phyloP scores from a whole-genome alignment of 306 rosid species.

The Dryas alaskensis region DNA sequence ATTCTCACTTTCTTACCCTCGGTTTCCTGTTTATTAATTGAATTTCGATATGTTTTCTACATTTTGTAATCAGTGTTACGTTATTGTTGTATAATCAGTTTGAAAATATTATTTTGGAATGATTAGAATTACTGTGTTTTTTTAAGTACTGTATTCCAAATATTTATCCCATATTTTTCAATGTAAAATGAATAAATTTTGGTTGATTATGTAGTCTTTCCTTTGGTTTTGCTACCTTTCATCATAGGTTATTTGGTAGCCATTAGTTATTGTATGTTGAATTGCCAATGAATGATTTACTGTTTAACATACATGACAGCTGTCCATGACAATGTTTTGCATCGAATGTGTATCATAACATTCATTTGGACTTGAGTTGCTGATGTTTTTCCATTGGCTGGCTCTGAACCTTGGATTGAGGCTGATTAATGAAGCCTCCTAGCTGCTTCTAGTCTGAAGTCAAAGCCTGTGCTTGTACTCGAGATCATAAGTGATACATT shows the following conservation, averaged over 20 bases:
- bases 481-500: not conserved
- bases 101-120: not conserved
- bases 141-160: not conserved
- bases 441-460: not conserved
- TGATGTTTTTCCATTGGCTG: not conserved
- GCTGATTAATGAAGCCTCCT: not conserved
- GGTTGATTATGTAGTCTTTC: not conserved
- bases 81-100: not conserved
- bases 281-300: not conserved
- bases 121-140: not conserved
- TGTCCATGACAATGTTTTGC: not conserved
- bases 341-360: not conserved
- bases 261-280: not conserved
- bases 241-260: not conserved
- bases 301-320: not conserved
- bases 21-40: slow-evolving; percentile 8
- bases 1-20: not conserved
- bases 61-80: not conserved
- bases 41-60: not conserved
- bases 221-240: not conserved
- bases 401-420: not conserved
- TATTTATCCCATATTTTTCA: not conserved
- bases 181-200: not conserved
- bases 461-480: not conserved
- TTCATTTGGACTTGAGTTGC: not conserved